Base-by-base conservation (phyloP, 257 asterid species). In the Mitragyna speciosa region DNA sequence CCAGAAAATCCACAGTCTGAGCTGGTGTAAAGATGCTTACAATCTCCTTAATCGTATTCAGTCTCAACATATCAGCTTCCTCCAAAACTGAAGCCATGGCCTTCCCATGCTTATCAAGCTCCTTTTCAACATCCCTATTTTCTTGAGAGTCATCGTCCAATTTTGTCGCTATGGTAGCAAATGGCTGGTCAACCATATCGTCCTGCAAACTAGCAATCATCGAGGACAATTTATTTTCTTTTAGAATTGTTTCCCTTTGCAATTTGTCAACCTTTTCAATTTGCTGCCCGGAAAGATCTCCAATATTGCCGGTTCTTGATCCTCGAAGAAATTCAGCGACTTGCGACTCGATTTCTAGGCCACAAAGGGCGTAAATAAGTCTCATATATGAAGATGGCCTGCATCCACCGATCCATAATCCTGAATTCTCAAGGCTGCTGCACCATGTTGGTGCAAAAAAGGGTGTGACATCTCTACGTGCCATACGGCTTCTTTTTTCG, bases 381-480 rank as follows among this genome's bases (percentile, higher is more conserved):
- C 86, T 79, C 8, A 86, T 76, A n/a, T 75, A 88, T 7, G 85
- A 80, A 22, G 89, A 84, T 0, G 91, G 88, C 63, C 89, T 72
- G 78, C 91, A 88, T 8, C 89, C 89, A 0, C 88, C 89, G 5
- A 83, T 80, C 89, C 89, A 88, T 5, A 86, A 6, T 75, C 80
- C 75, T 5, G 89, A 84, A 15, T 83, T 85, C 66, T 86, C 91
- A 0, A 84, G 70, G 0, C 88, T 80, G 14, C 84, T 75, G 77
- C 91, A 83, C 91, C 91, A 86, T 7, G 80, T 49, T 14, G 89
- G 86, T 2, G 91, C 89, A 20, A 84, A 87, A 20, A 76, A 85
- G 0, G 90, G 88, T 0, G 90, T 82, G 19, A 80, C 80, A 73
- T 87, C 82, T 24, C 0, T 78, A 19, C 77, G 85, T 0, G 87